Evolutionary conservation across 495 filamentous ascomycete genomes (phyloP), one percentile per base, ranked within the genome.

Genomic region (Pyronema omphalodes): DNA sequence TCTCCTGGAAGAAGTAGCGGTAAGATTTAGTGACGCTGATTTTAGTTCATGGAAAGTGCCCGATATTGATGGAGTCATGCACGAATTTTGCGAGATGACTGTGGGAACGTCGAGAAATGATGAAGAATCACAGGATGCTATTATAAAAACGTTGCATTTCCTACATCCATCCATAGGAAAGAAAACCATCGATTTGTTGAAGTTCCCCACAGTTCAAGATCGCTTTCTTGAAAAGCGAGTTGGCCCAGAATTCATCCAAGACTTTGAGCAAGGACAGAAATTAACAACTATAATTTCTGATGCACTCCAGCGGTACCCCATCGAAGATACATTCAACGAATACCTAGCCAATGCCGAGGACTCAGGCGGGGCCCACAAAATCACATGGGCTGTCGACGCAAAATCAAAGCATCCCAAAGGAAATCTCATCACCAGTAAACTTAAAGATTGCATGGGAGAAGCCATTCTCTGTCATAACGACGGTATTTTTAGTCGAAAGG

Each of bases 301-400:
- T 53, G 70, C 70, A 9, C 48, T 72, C 11, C 56, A 55, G 39
- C 66, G 70, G 29, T 72, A 72, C 45, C 55, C 58, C 2, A 55
- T 68, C 11, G 62, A 61, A 40, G 57, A 57, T 9, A 71, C 70
- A 9, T 72, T 72, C 52, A 66, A 60, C 14, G 70, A 72, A 52
- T 72, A 69, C 55, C 61, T 72, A 11, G 70, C 70, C 11, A 72
- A 72, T 54, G 70, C 70, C 3, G 69, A 72, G 44, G 70, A 72
- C 44, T 58, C 59, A 36, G 37, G 54, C 34, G 54, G 57, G n/a
- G 66, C 70, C 1, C 62, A 62, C 9, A 47, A 56, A 37, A 62
- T 72, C 35, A 58, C 49, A 9, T 71, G 70, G 70, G 57, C 66
- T 7, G 46, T 71, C 18, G 69, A 72, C 37, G 40, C 60, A 14